Evolutionary conservation across 2,329 filamentous ascomycete genomes (phyloP).

Genomic region (Xylaria sp.): DNA sequence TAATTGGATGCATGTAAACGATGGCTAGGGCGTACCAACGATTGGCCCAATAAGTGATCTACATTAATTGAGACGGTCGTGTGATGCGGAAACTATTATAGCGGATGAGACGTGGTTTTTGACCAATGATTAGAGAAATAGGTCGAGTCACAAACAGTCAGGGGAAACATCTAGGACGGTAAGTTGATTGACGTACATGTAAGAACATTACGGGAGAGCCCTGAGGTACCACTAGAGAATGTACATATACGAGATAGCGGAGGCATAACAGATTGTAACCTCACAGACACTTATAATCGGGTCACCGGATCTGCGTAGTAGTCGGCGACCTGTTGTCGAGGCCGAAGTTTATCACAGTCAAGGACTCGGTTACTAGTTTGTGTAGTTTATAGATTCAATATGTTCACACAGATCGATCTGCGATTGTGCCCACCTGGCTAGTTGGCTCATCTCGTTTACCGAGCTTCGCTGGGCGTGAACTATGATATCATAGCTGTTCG

Average conservation of each 20-base stretch:
- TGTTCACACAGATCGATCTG: conserved; percentile 6
- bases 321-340: conserved; percentile 4
- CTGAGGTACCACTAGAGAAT: neutral
- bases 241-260: conserved; percentile 10
- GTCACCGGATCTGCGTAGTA: conserved; percentile 5
- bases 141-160: neutral
- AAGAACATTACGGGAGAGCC: neutral
- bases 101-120: conserved; percentile 5
- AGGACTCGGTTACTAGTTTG: conserved; percentile 1
- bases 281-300: neutral
- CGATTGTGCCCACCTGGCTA: conserved; percentile 1
- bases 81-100: conserved; percentile 4
- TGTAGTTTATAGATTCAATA: neutral
- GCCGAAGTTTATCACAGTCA: neutral
- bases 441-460: conserved; percentile 11
- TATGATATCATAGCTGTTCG: conserved; percentile 27
- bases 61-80: neutral
- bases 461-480: conserved; percentile 11
- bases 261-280: conserved; percentile 5
- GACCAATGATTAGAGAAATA: neutral
- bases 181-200: neutral
- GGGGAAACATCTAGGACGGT: neutral
- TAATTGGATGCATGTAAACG: neutral
- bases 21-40: conserved; percentile 11
- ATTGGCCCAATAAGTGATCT: neutral